A percentile compares a stretch with the other conserved stretches of the same genome.
phyloP scores from a whole-genome alignment of 1,284 basidiomycete species.

The Malassezia restricta region DNA sequence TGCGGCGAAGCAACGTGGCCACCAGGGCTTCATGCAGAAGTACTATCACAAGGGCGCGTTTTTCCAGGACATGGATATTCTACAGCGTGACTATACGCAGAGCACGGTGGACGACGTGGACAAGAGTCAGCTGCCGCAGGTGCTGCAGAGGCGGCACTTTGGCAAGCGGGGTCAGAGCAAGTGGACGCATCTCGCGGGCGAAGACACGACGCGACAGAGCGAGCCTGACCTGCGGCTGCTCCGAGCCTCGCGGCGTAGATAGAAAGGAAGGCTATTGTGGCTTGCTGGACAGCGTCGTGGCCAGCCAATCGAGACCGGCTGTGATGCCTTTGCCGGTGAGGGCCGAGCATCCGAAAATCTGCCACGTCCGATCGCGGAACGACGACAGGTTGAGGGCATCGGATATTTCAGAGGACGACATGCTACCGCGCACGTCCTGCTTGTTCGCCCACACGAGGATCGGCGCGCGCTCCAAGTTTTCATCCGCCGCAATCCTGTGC shows the following conservation, averaged over 20 bases:
- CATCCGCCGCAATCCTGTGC: constrained; percentile 45
- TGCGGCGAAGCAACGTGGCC: constrained; percentile 67
- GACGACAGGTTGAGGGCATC: constrained; percentile 49
- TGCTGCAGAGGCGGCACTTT: constrained; percentile 95
- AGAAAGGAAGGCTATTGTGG: background rate
- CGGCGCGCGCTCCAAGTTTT: constrained; percentile 47
- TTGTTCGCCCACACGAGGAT: constrained; percentile 51
- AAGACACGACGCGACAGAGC: constrained; percentile 65
- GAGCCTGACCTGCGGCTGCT: constrained; percentile 56
- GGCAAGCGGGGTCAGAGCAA: constrained; percentile 79
- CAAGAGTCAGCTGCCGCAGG: constrained; percentile 70
- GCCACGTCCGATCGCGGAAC: constrained; percentile 50
- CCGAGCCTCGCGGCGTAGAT: background rate
- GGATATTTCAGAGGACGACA: constrained; percentile 50
- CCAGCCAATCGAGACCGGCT: constrained; percentile 40
- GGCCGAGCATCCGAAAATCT: constrained; percentile 51
- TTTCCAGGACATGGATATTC: constrained; percentile 78
- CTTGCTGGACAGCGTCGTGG: constrained; percentile 11
- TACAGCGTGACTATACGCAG: constrained; percentile 76
- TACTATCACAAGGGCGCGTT: constrained; percentile 99
- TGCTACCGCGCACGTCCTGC: constrained; percentile 48
- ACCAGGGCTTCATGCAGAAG: constrained; percentile 87
- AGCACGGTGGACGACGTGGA: constrained; percentile 69
- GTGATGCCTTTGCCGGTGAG: constrained; percentile 46
- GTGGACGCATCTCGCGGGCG: constrained; percentile 86